Conservation (phyloP, 345 rosid genomes). For the Brassica carinata region DNA sequence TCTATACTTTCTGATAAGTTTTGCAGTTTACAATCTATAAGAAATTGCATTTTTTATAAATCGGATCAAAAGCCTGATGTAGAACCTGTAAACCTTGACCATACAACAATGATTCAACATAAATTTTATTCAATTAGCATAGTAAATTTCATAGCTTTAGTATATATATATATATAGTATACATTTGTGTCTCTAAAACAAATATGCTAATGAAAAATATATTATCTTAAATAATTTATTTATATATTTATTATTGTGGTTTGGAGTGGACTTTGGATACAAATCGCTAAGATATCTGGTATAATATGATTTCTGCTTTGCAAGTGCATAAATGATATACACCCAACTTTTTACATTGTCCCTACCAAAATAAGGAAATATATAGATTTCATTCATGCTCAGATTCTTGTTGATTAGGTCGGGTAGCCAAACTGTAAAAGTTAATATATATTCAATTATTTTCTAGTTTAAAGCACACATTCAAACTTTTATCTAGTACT, state of each 20-base stretch:
- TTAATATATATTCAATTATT: neutral
- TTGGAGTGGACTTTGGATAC: neutral
- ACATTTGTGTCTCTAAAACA: neutral
- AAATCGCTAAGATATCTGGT: neutral
- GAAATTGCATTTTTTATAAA: too few relatives aligned
- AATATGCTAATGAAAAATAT: neutral
- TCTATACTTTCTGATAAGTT: neutral
- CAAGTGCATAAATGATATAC: neutral
- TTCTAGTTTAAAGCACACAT: neutral
- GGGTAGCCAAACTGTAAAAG: neutral
- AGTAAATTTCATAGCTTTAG: neutral
- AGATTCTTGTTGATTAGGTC: slow-evolving; percentile 11
- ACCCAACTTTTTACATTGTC: neutral
- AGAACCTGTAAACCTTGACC: neutral
- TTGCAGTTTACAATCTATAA: neutral
- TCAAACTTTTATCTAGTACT: neutral
- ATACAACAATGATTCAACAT: neutral
- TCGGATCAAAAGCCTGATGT: neutral
- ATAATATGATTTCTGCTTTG: too few relatives aligned
- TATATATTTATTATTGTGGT: neutral
- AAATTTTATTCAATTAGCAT: neutral
- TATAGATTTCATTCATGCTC: neutral
- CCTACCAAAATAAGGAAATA: neutral
- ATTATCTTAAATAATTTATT: neutral
- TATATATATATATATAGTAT: neutral